These are phyloP conservation scores for Oryza meyeriana DNA, from an alignment of 176 grass and related monocot species.

Conservation along the genomic window DNA sequence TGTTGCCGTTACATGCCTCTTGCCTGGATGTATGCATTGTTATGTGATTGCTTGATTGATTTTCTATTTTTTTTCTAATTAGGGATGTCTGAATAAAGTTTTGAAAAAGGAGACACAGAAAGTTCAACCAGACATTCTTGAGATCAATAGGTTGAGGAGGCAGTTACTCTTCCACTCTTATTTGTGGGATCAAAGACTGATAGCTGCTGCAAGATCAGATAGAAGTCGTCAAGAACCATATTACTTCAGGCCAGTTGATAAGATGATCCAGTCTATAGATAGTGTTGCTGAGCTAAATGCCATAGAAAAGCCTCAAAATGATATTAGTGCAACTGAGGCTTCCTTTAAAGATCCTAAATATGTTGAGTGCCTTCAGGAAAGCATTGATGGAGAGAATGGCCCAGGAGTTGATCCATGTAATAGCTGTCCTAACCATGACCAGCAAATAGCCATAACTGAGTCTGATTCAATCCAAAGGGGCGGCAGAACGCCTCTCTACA, in stretches of 20 bases:
- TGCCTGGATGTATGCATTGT: not conserved
- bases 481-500: slow-evolving; percentile 46
- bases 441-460: slow-evolving; percentile 33
- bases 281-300: slow-evolving; percentile 42
- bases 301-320: slow-evolving; percentile 47
- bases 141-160: slow-evolving; percentile 87
- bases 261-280: slow-evolving; percentile 38
- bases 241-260: slow-evolving; percentile 45
- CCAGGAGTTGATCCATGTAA: slow-evolving; percentile 28
- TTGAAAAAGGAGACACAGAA: slow-evolving; percentile 68
- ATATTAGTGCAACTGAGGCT: slow-evolving; percentile 29
- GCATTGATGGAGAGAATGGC: slow-evolving; percentile 21
- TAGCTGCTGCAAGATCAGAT: slow-evolving; percentile 52
- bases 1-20: not conserved
- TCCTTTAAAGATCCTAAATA: slow-evolving; percentile 30
- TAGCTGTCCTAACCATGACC: slow-evolving; percentile 24
- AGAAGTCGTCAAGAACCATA: slow-evolving; percentile 37
- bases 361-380: slow-evolving; percentile 41
- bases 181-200: slow-evolving; percentile 78
- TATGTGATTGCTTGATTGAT: slow-evolving; percentile 19
- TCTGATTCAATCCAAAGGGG: slow-evolving; percentile 47
- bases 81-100: slow-evolving; percentile 74
- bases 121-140: slow-evolving; percentile 82
- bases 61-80: slow-evolving; percentile 31
- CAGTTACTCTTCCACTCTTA: slow-evolving; percentile 86